Base-by-base conservation (phyloP, 768 basidiomycete genomes). In the Astraeus odoratus region DNA sequence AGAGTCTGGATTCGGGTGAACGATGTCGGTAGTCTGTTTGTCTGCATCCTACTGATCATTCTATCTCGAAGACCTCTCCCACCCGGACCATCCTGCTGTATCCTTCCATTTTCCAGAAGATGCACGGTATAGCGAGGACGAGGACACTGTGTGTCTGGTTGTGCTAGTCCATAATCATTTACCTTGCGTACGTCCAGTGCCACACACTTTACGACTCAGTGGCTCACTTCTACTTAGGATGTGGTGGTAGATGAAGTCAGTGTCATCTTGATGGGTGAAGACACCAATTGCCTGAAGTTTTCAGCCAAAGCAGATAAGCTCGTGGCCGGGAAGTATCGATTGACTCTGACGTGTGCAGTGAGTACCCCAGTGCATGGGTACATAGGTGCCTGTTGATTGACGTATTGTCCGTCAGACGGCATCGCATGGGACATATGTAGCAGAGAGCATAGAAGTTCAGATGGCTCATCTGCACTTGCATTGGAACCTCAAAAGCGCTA, bases 321-420 rank as follows among this genome's bases (percentile, higher is more conserved):
- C 20, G 56, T 66, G 1, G 70, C 83, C 0, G 93, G 92, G 5
- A 66, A 67, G 38, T 84, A 79, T 18, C 51, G 57, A 1, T 53
- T 86, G 29, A 75, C 67, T 0, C 60, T 91, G 31, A 82, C 77
- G 54, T 93, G 84, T 57, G 75, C 86, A 7, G 93, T 94, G 61
- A 53, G 86, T 64, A 2, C 26, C 43, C 30, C 5, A 8, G 24
- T 12, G 25, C 29, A 38, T 5, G 7, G 23, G 16, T 49, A 13
- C 25, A 16, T 36, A n/a, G n/a, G n/a, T n/a, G n/a, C n/a, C n/a
- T 36, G 39, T 3, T 41, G 34, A 10, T 51, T 30, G 19, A 30
- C 12, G 3, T 13, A 26, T 40, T 29, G 1, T 33, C 19, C 22
- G 54, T 42, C 52, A 91, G 91, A 84, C 80, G 13, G 75, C 86